A percentile compares a stretch with the other conserved stretches of the same genome.
phyloP scores from a whole-genome alignment of 495 filamentous ascomycete species.

The Penicillium paxilli region DNA sequence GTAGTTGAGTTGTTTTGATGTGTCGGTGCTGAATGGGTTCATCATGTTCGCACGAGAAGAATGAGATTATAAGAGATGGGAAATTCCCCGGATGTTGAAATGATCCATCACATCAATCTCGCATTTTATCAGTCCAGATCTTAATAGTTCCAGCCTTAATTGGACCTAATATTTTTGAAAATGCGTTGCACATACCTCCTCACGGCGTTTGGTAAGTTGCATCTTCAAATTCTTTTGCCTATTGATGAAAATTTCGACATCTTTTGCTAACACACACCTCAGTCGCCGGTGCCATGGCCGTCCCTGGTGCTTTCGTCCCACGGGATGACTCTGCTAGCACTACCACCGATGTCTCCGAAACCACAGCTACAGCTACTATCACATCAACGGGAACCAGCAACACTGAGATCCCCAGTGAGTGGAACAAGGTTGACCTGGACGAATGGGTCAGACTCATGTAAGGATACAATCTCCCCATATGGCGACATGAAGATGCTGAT shows the following conservation, averaged over 20 bases:
- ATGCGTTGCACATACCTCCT: background rate
- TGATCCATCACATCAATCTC: background rate
- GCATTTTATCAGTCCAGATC: background rate
- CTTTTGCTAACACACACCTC: background rate
- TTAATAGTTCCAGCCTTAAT: background rate
- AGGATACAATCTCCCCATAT: background rate
- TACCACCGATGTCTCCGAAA: background rate
- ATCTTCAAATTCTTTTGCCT: background rate
- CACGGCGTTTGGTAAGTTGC: background rate
- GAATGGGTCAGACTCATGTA: background rate
- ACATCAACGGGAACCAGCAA: background rate
- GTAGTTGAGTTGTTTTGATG: background rate
- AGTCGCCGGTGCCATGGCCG: background rate
- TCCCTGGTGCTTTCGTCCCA: background rate
- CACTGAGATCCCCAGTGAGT: background rate
- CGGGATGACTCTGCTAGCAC: background rate
- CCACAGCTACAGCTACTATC: background rate
- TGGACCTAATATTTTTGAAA: background rate
- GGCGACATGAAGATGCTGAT: background rate
- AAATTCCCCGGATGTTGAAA: background rate
- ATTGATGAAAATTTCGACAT: too few species aligned
- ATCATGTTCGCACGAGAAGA: background rate
- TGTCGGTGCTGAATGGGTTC: background rate
- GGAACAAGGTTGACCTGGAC: background rate
- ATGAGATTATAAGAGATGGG: background rate